Conservation (phyloP, 139 green algal species). For the Chlamydomonas asymmetrica region DNA sequence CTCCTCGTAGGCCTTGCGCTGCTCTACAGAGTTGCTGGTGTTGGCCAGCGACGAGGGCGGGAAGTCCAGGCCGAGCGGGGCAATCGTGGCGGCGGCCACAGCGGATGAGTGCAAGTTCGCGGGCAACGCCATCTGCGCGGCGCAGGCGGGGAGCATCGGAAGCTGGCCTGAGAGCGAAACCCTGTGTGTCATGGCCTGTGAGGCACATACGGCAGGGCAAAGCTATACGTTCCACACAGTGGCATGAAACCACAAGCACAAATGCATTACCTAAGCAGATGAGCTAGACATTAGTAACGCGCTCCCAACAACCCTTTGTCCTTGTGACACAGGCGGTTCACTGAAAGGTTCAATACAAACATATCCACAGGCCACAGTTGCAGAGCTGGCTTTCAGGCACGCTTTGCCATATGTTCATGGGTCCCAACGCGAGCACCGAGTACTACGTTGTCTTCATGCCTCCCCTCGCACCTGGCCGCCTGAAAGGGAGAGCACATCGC, state of each 20-base stretch:
- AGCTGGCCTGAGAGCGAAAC: too few relatives aligned
- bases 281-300: too few relatives aligned
- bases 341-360: too few relatives aligned
- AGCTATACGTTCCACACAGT: too few relatives aligned
- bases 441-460: not conserved
- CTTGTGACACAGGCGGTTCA: too few relatives aligned
- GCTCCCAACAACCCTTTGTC: too few relatives aligned
- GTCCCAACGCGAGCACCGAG: not conserved
- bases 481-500: not conserved
- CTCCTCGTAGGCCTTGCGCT: conserved; percentile 19
- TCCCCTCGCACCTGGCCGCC: too few relatives aligned
- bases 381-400: not conserved
- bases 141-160: not conserved
- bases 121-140: not conserved
- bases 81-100: not conserved
- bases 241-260: too few relatives aligned
- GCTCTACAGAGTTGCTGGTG: not conserved
- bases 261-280: too few relatives aligned
- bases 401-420: not conserved
- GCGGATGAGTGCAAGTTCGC: not conserved
- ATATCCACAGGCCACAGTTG: not conserved
- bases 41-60: not conserved
- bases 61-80: not conserved
- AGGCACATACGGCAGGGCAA: not conserved
- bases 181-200: not conserved